Percentiles rank a stretch among this genome's conserved stretches.
phyloP scores from a whole-genome alignment of 192 early-diverging fungal genomes.

The Podila epicladia region DNA sequence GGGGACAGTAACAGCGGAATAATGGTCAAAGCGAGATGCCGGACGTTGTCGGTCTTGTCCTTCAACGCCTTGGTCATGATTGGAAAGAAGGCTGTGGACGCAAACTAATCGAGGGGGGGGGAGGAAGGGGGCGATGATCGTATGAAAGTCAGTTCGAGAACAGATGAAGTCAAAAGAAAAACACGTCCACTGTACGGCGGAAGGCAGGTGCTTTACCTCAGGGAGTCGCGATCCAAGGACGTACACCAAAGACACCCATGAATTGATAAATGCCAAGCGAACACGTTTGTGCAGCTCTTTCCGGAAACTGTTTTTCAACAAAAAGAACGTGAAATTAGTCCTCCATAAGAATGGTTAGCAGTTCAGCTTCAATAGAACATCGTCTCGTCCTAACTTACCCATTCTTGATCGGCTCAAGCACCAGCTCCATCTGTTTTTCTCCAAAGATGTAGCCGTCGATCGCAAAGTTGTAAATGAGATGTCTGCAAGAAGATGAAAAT shows the following conservation, averaged over 20 bases:
- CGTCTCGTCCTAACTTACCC: background rate
- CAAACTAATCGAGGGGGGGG: background rate
- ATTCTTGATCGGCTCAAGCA: background rate
- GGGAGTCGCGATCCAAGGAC: background rate
- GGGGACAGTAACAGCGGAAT: background rate
- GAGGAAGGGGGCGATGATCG: too few species aligned
- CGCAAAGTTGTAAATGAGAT: conserved; percentile 2
- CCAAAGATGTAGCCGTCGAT: background rate
- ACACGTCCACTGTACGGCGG: background rate
- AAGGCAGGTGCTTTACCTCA: background rate
- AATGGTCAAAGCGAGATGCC: background rate
- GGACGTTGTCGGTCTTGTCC: background rate
- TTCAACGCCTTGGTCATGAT: background rate
- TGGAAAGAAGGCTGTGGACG: background rate
- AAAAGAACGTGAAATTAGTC: background rate
- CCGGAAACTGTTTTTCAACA: background rate
- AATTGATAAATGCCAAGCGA: background rate
- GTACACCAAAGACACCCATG: background rate
- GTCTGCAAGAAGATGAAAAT: background rate
- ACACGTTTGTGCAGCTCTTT: conserved; percentile 4
- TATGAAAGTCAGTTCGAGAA: background rate
- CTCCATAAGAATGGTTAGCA: too few species aligned
- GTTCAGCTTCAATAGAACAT: too few species aligned
- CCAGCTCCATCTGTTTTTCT: background rate
- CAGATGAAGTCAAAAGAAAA: background rate